Conservation (phyloP, 176 grass and related monocot genomes). For the Bromus sterilis region DNA sequence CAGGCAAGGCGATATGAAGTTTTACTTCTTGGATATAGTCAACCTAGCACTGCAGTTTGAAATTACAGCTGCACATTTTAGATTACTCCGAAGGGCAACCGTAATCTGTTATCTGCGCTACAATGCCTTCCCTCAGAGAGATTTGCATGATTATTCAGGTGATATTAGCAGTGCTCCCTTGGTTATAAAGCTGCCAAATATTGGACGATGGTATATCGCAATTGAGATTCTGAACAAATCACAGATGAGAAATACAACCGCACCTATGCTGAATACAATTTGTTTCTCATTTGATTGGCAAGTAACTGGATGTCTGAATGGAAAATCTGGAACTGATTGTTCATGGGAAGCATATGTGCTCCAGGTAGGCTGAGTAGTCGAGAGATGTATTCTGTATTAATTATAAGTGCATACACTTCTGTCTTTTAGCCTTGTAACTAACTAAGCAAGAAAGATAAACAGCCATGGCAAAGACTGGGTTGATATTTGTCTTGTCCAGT, state of each 20-base stretch:
- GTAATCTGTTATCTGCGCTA: slow-evolving; percentile 60
- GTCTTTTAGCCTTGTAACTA: slow-evolving; percentile 1
- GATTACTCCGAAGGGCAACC: slow-evolving; percentile 28
- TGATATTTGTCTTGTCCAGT: not conserved
- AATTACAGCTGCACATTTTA: slow-evolving; percentile 38
- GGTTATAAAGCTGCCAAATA: slow-evolving; percentile 69
- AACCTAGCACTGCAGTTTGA: slow-evolving; percentile 59
- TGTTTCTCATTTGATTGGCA: slow-evolving; percentile 92
- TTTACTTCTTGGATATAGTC: slow-evolving; percentile 71
- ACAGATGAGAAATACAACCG: slow-evolving; percentile 37
- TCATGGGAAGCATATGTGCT: slow-evolving; percentile 63
- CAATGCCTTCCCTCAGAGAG: slow-evolving; percentile 60
- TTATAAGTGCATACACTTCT: not conserved
- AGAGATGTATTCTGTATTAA: slow-evolving; percentile 1
- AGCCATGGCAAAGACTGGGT: not conserved
- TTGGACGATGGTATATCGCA: slow-evolving; percentile 87
- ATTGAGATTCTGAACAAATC: slow-evolving; percentile 52
- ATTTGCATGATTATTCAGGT: slow-evolving; percentile 79
- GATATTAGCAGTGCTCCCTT: slow-evolving; percentile 56
- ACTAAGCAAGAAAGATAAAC: not conserved
- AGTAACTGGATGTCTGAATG: slow-evolving; percentile 52
- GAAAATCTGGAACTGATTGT: slow-evolving; percentile 82
- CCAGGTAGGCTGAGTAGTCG: slow-evolving; percentile 43
- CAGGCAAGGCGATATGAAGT: slow-evolving; percentile 52
- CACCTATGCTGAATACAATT: slow-evolving; percentile 24